phyloP scores from a whole-genome alignment of 495 filamentous ascomycete genomes.

The Penicillium ochrochloron region DNA sequence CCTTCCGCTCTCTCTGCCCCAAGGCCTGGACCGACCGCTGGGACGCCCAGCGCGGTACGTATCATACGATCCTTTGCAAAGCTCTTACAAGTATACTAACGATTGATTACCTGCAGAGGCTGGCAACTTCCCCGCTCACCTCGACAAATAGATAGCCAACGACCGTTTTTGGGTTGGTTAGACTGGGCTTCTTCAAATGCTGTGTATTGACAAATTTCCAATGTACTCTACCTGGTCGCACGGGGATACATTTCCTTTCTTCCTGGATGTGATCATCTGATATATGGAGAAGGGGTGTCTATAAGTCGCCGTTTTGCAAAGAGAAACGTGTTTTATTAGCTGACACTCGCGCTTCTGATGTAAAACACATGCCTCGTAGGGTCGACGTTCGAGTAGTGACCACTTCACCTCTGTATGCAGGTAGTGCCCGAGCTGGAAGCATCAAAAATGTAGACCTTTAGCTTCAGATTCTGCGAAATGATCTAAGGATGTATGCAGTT shows the following conservation, averaged over 20 bases:
- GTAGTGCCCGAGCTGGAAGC: not conserved
- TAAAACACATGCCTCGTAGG: not conserved
- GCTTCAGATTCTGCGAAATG: not conserved
- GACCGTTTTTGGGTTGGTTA: constrained; percentile 28
- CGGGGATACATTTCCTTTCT: constrained; percentile 39
- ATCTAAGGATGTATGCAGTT: not conserved
- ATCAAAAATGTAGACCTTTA: too few relatives aligned
- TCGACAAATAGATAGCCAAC: constrained; percentile 46
- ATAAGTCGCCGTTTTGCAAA: constrained; percentile 41
- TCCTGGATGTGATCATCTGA: constrained; percentile 25
- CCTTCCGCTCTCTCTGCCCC: constrained; percentile 96
- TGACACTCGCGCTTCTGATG: constrained; percentile 2
- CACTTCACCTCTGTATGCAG: not conserved
- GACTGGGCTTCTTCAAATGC: constrained; percentile 32
- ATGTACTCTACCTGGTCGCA: constrained; percentile 52
- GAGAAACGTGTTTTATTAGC: constrained; percentile 20
- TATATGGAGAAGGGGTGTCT: constrained; percentile 32
- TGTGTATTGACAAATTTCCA: constrained; percentile 47
- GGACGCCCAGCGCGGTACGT: constrained; percentile 95
- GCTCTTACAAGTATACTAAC: constrained; percentile 23
- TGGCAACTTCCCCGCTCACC: constrained; percentile 81
- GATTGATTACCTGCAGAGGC: constrained; percentile 60
- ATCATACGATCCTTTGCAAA: constrained; percentile 27
- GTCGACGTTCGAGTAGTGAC: not conserved
- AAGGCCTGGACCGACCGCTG: constrained; percentile 92